Evolutionary conservation across 306 rosid genomes (phyloP).

Genomic region (Castanea crenata): DNA sequence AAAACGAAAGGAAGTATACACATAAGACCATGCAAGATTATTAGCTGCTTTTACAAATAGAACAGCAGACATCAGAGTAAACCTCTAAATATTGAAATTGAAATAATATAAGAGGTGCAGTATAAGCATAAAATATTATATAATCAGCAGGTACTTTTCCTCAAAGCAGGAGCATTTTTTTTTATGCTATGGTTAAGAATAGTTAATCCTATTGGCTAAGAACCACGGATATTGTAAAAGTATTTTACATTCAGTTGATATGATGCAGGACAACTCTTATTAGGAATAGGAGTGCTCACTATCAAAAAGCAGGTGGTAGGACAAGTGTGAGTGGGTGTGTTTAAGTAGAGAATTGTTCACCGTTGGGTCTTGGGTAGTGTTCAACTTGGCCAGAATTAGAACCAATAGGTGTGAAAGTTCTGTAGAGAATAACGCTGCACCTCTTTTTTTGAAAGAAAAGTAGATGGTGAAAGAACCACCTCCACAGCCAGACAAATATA

Average conservation of each 20-base stretch:
- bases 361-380: neutral
- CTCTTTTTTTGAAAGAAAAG: neutral
- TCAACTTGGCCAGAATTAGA: neutral
- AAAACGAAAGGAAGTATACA: neutral
- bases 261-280: too few species aligned
- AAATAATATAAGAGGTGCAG: neutral
- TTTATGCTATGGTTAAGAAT: neutral
- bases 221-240: neutral
- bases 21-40: neutral
- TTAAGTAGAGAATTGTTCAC: neutral
- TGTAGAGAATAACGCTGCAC: neutral
- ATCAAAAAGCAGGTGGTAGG: neutral
- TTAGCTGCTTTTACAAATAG: neutral
- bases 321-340: neutral
- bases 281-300: neutral
- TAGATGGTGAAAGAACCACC: neutral
- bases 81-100: neutral
- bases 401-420: neutral
- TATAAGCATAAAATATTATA: too few species aligned
- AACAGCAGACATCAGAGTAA: neutral
- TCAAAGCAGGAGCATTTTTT: neutral
- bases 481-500: conserved; percentile 10
- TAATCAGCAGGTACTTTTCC: neutral
- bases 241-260: neutral
- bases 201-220: neutral